These are phyloP conservation scores for Collybia mongolica DNA, from an alignment of 768 basidiomycete species.

Conservation along the genomic window DNA sequence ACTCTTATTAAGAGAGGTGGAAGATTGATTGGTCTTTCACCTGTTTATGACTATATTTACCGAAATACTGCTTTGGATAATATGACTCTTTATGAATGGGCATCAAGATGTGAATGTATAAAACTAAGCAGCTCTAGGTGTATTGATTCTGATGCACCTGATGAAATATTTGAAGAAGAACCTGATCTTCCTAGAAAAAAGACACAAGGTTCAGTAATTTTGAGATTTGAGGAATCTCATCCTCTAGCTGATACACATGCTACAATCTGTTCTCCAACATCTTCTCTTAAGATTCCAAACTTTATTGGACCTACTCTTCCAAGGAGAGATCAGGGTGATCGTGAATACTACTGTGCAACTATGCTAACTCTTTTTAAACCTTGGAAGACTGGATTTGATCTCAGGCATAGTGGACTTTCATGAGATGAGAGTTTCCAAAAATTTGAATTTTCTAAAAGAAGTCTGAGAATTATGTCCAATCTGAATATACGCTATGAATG, in stretches of 20 bases:
- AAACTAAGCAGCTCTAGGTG: background rate
- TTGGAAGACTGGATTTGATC: slow-evolving; percentile 18
- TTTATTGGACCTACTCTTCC: slow-evolving; percentile 26
- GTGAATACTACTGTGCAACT: slow-evolving; percentile 28
- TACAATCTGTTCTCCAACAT: background rate
- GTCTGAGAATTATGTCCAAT: slow-evolving; percentile 21
- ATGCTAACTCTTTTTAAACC: slow-evolving; percentile 30
- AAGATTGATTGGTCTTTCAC: slow-evolving; percentile 19
- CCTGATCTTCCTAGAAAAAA: slow-evolving; percentile 1
- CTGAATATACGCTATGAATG: slow-evolving; percentile 26
- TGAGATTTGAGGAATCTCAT: slow-evolving; percentile 15
- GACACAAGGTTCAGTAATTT: background rate
- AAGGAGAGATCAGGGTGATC: slow-evolving; percentile 23
- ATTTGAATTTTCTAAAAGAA: slow-evolving; percentile 12
- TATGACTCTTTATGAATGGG: slow-evolving; percentile 26
- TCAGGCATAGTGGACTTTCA: slow-evolving; percentile 14
- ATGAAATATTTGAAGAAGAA: background rate
- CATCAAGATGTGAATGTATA: slow-evolving; percentile 10
- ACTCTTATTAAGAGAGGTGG: slow-evolving; percentile 14
- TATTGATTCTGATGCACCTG: background rate
- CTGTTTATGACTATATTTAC: slow-evolving; percentile 31
- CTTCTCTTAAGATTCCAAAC: slow-evolving; percentile 17
- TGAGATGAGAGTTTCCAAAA: slow-evolving; percentile 21
- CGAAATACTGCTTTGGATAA: slow-evolving; percentile 14
- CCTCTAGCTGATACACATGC: slow-evolving; percentile 21